Evolutionary conservation across 2,329 filamentous ascomycete species (phyloP).

Genomic region (Fusarium gaditjirri): DNA sequence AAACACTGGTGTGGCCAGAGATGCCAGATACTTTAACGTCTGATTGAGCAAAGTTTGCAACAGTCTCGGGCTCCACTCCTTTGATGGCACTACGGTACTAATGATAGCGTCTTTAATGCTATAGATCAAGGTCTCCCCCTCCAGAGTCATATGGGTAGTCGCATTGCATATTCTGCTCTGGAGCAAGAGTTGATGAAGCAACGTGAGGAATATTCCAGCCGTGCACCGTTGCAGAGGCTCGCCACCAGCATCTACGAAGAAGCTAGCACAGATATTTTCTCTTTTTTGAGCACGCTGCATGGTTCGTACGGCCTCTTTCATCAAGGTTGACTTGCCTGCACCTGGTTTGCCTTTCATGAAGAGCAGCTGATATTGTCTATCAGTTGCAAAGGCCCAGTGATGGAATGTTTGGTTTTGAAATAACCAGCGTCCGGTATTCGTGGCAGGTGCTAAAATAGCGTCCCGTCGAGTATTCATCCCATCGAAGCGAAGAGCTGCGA

Average conservation of each 20-base stretch:
- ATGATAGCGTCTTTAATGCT: not conserved
- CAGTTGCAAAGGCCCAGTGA: not conserved
- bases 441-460: not conserved
- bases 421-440: slow-evolving; percentile 6
- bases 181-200: slow-evolving; percentile 10
- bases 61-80: rapidly evolving
- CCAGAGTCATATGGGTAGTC: rapidly evolving
- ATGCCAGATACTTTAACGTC: rapidly evolving
- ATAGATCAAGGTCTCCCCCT: rapidly evolving
- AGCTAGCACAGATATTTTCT: not conserved
- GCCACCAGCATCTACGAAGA: slow-evolving; percentile 17
- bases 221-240: not conserved
- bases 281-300: not conserved
- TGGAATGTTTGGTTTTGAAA: not conserved
- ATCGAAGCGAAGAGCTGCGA: slow-evolving; percentile 4
- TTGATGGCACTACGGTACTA: rapidly evolving
- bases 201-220: not conserved
- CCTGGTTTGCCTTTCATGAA: slow-evolving; percentile 21
- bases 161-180: not conserved
- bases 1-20: not conserved
- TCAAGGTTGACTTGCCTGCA: slow-evolving; percentile 12
- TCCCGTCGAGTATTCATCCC: not conserved
- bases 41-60: rapidly evolving
- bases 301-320: slow-evolving; percentile 16
- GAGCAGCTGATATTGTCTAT: not conserved